Conservation (phyloP, 1,139 yeast species). For the Hyphopichia khmerensis region DNA sequence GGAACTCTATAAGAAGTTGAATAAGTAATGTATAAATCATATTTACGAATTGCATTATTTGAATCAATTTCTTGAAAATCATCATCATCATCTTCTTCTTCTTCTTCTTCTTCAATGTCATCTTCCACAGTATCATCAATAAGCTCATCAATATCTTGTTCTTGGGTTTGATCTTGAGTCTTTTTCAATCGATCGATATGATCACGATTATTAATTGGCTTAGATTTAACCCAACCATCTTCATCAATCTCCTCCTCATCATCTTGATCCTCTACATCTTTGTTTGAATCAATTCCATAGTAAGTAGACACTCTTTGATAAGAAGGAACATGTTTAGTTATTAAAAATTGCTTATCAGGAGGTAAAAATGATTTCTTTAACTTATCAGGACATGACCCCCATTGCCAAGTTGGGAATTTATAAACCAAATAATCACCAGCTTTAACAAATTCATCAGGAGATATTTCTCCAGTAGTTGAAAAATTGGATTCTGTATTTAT, state of each 20-base stretch:
- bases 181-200: constrained; percentile 17
- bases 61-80: constrained; percentile 30
- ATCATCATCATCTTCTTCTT: constrained; percentile 30
- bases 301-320: constrained; percentile 68
- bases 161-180: neutral
- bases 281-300: constrained; percentile 38
- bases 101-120: constrained; percentile 27
- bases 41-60: constrained; percentile 55
- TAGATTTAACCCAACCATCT: constrained; percentile 61
- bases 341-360: constrained; percentile 76
- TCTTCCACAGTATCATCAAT: constrained; percentile 37
- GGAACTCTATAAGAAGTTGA: constrained; percentile 97
- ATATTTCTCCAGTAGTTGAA: constrained; percentile 80
- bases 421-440: constrained; percentile 92
- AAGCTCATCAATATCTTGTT: constrained; percentile 39
- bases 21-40: constrained; percentile 86
- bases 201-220: constrained; percentile 5
- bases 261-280: constrained; percentile 22
- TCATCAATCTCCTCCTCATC: constrained; percentile 34
- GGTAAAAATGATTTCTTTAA: constrained; percentile 74
- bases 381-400: constrained; percentile 73
- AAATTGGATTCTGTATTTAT: constrained; percentile 81
- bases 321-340: constrained; percentile 88
- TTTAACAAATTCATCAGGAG: constrained; percentile 87
- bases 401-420: constrained; percentile 96